Evolutionary conservation across 179 eudicot species (phyloP), one percentile per base, ranked within the genome.

Genomic region (Silene coronaria): DNA sequence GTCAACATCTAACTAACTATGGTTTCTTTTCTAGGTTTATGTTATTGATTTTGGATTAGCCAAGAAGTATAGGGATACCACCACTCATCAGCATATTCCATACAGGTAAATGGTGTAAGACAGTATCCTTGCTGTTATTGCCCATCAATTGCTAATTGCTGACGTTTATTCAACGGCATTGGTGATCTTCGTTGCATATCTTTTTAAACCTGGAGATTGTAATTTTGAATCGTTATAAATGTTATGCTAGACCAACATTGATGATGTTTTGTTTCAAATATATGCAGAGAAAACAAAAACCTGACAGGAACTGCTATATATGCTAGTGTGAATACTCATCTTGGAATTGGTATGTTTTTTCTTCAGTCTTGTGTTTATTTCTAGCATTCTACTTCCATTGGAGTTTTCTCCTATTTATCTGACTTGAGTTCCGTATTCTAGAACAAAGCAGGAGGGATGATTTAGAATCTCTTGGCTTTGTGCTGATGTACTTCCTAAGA

Each of bases 361-460:
- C 76, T 26, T 68, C 34, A 4, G 45, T 34, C 38, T 55, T 32
- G 19, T 60, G 19, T 26, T 4, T 16, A 23, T 55, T 70, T 36
- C n/a, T 22, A 11, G 62, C 7, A 23, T 9, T 30, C 12, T 24
- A 14, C 34, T 26, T 21, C 16, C 32, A 17, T 57, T 34, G 32
- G n/a, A 60, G 58, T 58, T 75, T 34, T 67, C 1, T 38, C 60
- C 77, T 36, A 28, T 65, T 28, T 67, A 10, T 70, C 26, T 61
- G 75, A 83, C 72, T 68, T 82, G 60, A 75, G 74, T 75, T 75
- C 78, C 71, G 11, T 74, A 78, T 57, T 76, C 38, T 68, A 94
- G 98, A 94, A 70, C 98, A 94, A 86, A 94, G 98, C 85, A 86
- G 98, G 76, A 89, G 98, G 77, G 98, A 93, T 82, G 98, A 91